These are phyloP conservation scores for Vanilla planifolia DNA, from an alignment of 106 monocot species.

Conservation along the genomic window DNA sequence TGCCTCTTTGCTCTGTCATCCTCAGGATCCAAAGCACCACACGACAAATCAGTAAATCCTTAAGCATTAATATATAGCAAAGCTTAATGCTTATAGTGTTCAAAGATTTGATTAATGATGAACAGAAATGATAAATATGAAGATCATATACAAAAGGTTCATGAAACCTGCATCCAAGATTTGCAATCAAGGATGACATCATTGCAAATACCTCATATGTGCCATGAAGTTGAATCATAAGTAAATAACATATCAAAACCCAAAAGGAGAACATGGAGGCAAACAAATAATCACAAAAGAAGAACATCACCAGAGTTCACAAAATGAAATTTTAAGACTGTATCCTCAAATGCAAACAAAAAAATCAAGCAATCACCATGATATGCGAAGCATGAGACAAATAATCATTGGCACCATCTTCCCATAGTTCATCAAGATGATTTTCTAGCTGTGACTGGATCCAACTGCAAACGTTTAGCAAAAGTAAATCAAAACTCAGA, in stretches of 20 bases:
- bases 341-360: background rate
- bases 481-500: constrained; percentile 14
- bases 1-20: too few species aligned
- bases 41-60: too few species aligned
- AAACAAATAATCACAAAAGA: background rate
- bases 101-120: too few species aligned
- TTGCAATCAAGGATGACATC: too few species aligned
- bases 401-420: constrained; percentile 82
- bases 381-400: constrained; percentile 73
- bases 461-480: constrained; percentile 53
- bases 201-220: too few species aligned
- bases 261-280: background rate
- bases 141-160: too few species aligned
- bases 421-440: constrained; percentile 93
- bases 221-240: too few species aligned
- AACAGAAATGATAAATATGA: too few species aligned
- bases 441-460: constrained; percentile 80
- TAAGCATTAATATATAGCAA: too few species aligned
- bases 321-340: background rate
- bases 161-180: too few species aligned
- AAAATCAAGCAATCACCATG: constrained; percentile 37
- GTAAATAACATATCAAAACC: background rate
- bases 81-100: too few species aligned
- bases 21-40: too few species aligned
- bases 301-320: background rate